phyloP scores from a whole-genome alignment of 75 land plant species.

The Sequoiadendron giganteum region DNA sequence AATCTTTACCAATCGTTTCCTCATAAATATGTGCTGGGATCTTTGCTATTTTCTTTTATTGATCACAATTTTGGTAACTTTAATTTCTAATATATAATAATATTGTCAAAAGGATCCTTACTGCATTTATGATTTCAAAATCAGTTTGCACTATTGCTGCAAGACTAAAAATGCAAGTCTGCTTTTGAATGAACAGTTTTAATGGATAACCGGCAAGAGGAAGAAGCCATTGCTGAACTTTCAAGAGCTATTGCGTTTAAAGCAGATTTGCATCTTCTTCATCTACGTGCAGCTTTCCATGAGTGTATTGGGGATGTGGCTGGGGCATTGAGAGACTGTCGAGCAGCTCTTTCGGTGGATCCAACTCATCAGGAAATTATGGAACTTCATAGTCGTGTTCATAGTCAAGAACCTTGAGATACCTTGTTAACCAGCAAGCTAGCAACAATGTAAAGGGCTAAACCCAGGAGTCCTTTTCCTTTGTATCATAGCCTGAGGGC shows the following conservation, averaged over 20 bases:
- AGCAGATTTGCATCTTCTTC: constrained; percentile 87
- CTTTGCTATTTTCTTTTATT: background rate
- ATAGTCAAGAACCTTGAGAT: constrained; percentile 76
- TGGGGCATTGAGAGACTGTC: constrained; percentile 81
- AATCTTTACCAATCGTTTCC: background rate
- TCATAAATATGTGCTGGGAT: background rate
- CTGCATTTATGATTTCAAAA: background rate
- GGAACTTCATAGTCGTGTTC: constrained; percentile 78
- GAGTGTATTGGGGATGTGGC: constrained; percentile 74
- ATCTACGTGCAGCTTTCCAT: constrained; percentile 91
- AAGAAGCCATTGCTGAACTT: constrained; percentile 90
- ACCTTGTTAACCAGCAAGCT: constrained; percentile 7
- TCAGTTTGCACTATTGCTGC: background rate
- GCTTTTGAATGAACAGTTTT: constrained; percentile 41
- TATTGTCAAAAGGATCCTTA: background rate
- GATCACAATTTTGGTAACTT: background rate
- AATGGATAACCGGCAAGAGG: constrained; percentile 90
- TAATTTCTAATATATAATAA: background rate
- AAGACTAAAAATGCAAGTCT: background rate
- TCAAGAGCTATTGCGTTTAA: constrained; percentile 92
- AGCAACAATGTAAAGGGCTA: constrained; percentile 2
- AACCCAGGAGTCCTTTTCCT: background rate
- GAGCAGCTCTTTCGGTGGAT: constrained; percentile 94
- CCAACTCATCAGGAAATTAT: constrained; percentile 89
- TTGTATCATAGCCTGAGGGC: constrained; percentile 2